Evolutionary conservation across 495 filamentous ascomycete species (phyloP).

Genomic region (Aspergillus asperescens): DNA sequence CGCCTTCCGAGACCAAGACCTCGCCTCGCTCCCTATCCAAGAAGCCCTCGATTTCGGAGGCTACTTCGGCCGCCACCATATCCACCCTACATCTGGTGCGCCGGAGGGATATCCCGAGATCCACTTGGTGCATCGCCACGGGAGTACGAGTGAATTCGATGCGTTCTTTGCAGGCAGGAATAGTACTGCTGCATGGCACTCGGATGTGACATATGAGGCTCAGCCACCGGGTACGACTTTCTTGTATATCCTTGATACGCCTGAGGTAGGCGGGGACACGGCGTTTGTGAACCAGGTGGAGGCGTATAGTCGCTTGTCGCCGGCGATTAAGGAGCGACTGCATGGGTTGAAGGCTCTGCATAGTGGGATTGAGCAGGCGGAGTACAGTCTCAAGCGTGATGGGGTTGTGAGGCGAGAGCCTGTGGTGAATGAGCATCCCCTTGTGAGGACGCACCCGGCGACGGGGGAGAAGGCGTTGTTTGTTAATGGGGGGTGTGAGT

Average conservation of each 20-base stretch:
- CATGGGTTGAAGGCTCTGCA: slow-evolving; percentile 75
- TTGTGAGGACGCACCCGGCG: slow-evolving; percentile 73
- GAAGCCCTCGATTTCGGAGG: slow-evolving; percentile 57
- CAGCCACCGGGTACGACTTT: slow-evolving; percentile 86
- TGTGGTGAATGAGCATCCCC: slow-evolving; percentile 63
- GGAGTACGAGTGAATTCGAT: slow-evolving; percentile 53
- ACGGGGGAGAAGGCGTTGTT: slow-evolving; percentile 81
- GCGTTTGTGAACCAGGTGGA: slow-evolving; percentile 66
- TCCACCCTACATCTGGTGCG: slow-evolving; percentile 71
- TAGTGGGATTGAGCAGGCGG: slow-evolving; percentile 66
- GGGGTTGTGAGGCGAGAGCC: slow-evolving; percentile 67
- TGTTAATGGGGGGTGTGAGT: slow-evolving; percentile 73
- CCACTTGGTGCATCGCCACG: slow-evolving; percentile 72
- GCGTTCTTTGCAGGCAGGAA: slow-evolving; percentile 59
- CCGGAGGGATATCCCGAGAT: slow-evolving; percentile 68
- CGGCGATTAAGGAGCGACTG: slow-evolving; percentile 62
- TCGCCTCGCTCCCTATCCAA: slow-evolving; percentile 66
- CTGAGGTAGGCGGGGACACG: slow-evolving; percentile 75
- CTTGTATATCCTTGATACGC: slow-evolving; percentile 71
- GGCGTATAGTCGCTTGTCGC: slow-evolving; percentile 73
- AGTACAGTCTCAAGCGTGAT: slow-evolving; percentile 48
- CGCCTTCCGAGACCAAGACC: slow-evolving; percentile 73
- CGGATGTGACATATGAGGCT: slow-evolving; percentile 74
- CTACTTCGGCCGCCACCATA: slow-evolving; percentile 80
- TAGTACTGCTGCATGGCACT: slow-evolving; percentile 73